These are phyloP conservation scores for Austroboletus novae-zelandiae DNA, from an alignment of 1,284 basidiomycete species.

Conservation along the genomic window DNA sequence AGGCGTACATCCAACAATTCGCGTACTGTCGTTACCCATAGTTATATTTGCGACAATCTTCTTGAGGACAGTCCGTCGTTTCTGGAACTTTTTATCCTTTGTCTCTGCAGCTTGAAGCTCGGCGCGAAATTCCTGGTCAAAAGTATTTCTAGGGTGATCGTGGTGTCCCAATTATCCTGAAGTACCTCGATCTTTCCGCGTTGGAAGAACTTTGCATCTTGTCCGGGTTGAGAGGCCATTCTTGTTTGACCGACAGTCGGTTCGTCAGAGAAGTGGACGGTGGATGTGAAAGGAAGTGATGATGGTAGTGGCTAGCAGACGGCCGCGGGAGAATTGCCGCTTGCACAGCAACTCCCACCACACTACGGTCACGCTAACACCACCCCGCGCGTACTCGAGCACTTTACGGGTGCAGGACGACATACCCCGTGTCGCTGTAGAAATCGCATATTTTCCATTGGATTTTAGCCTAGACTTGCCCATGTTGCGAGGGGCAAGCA, in stretches of 20 bases:
- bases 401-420: not conserved
- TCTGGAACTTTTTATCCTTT: constrained; percentile 92
- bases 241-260: constrained; percentile 2
- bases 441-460: no score
- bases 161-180: constrained; percentile 7
- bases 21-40: constrained; percentile 92
- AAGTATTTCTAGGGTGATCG: constrained; percentile 13
- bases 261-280: constrained; percentile 1
- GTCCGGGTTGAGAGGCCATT: constrained; percentile 65
- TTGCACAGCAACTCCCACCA: not conserved
- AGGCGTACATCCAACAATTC: constrained; percentile 17
- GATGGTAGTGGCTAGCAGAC: not conserved
- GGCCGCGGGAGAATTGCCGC: not conserved
- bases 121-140: constrained; percentile 71
- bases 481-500: no score
- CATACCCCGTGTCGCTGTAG: no score
- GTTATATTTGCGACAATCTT: constrained; percentile 96
- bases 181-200: constrained; percentile 88
- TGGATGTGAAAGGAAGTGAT: not conserved
- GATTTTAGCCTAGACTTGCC: no score
- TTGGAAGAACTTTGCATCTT: constrained; percentile 89
- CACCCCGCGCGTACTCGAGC: not conserved
- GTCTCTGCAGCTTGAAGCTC: constrained; percentile 87
- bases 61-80: constrained; percentile 90
- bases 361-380: not conserved